Percentiles rank a stretch among this genome's conserved stretches.
These are phyloP conservation scores for Aspergillus sclerotiicarbonarius DNA, from an alignment of 495 filamentous ascomycete genomes.

Conservation along the genomic window DNA sequence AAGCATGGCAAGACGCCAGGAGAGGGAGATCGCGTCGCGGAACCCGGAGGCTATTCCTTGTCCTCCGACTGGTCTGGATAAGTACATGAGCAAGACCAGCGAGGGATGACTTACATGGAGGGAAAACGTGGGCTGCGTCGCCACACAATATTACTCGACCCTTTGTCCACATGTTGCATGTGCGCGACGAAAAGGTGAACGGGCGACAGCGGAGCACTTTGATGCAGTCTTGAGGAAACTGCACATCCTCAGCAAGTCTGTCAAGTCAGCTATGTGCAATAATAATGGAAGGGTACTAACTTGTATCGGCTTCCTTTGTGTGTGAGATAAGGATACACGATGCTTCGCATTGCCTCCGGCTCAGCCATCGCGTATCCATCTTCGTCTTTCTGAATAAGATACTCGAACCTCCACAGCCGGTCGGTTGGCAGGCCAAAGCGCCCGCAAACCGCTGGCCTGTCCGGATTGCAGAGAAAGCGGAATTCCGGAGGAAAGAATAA, in stretches of 20 bases:
- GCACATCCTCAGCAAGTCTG: slow-evolving; percentile 29
- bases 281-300: slow-evolving; percentile 15
- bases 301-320: slow-evolving; percentile 32
- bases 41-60: slow-evolving; percentile 28
- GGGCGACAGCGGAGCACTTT: slow-evolving; percentile 49
- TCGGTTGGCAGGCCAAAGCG: slow-evolving; percentile 44
- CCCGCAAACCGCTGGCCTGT: slow-evolving; percentile 44
- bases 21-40: slow-evolving; percentile 32
- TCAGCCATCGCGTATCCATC: slow-evolving; percentile 32
- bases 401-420: slow-evolving; percentile 51
- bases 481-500: slow-evolving; percentile 49
- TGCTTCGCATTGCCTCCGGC: slow-evolving; percentile 19
- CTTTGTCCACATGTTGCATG: slow-evolving; percentile 52
- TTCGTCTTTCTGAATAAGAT: slow-evolving; percentile 33
- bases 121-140: slow-evolving; percentile 56
- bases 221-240: slow-evolving; percentile 50
- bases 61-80: slow-evolving; percentile 38
- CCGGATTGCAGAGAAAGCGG: slow-evolving; percentile 46
- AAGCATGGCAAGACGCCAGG: slow-evolving; percentile 48
- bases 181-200: slow-evolving; percentile 45
- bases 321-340: slow-evolving; percentile 35
- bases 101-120: slow-evolving; percentile 37
- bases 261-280: background rate
- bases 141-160: slow-evolving; percentile 46
- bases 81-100: background rate